Evolutionary conservation across 148 eudicot species (phyloP).

Genomic region (Nepenthes gracilis): DNA sequence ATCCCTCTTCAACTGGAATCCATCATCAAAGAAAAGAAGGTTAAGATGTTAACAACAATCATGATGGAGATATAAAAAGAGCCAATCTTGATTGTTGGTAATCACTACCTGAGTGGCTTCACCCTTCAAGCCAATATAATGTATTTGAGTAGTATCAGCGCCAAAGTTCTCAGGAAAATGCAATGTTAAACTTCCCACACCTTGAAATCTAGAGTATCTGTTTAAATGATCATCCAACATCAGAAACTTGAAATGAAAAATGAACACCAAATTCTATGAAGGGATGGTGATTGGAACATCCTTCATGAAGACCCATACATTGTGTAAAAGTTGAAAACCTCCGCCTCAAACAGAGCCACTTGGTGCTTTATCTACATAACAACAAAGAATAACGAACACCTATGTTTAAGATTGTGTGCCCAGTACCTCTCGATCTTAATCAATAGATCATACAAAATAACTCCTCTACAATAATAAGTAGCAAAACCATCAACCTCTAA

Average conservation of each 20-base stretch:
- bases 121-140: constrained; percentile 94
- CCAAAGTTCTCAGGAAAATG: constrained; percentile 94
- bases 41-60: background rate
- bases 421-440: too few species aligned
- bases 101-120: constrained; percentile 86
- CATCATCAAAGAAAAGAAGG: constrained; percentile 3
- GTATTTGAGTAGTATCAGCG: constrained; percentile 78
- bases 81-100: background rate
- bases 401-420: too few species aligned
- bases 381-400: background rate
- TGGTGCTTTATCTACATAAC: background rate
- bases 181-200: constrained; percentile 86
- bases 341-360: background rate
- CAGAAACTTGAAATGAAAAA: background rate
- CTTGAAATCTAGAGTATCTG: constrained; percentile 92
- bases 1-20: constrained; percentile 81
- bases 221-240: constrained; percentile 7
- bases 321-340: background rate
- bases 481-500: too few species aligned
- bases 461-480: too few species aligned
- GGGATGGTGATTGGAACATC: too few species aligned
- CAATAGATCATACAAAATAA: too few species aligned
- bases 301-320: background rate
- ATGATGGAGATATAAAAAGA: background rate
- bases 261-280: too few species aligned